phyloP scores from a whole-genome alignment of 208 protist species.

The Acanthamoeba culbertsoni region DNA sequence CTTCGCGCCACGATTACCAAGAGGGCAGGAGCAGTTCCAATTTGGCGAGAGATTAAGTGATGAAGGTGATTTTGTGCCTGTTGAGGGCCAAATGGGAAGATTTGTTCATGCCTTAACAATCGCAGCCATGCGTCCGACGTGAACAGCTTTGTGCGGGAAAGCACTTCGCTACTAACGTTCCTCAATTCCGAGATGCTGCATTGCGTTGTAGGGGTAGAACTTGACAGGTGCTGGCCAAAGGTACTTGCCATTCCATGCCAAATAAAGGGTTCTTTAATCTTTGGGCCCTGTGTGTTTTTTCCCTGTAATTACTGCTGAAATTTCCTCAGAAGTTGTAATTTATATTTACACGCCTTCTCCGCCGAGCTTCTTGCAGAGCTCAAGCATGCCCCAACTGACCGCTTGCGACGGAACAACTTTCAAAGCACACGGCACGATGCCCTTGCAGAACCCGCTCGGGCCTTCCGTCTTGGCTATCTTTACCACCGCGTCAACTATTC shows the following conservation, averaged over 20 bases:
- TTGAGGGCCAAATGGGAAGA: neutral
- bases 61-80: neutral
- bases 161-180: too few relatives aligned
- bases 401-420: neutral
- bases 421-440: neutral
- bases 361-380: constrained; percentile 32
- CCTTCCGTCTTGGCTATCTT: neutral
- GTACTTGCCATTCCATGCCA: too few relatives aligned
- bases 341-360: too few relatives aligned
- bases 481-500: neutral
- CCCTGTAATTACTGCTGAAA: too few relatives aligned
- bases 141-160: neutral
- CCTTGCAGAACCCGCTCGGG: neutral
- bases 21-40: neutral
- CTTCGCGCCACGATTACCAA: neutral
- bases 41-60: neutral
- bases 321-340: too few relatives aligned
- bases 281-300: too few relatives aligned
- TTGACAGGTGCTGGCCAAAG: too few relatives aligned
- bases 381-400: neutral
- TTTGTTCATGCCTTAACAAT: neutral
- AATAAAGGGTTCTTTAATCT: too few relatives aligned
- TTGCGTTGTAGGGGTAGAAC: too few relatives aligned
- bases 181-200: too few relatives aligned
- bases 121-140: neutral